These are phyloP conservation scores for Lachancea waltii DNA, from an alignment of 805 yeast species.

Conservation along the genomic window DNA sequence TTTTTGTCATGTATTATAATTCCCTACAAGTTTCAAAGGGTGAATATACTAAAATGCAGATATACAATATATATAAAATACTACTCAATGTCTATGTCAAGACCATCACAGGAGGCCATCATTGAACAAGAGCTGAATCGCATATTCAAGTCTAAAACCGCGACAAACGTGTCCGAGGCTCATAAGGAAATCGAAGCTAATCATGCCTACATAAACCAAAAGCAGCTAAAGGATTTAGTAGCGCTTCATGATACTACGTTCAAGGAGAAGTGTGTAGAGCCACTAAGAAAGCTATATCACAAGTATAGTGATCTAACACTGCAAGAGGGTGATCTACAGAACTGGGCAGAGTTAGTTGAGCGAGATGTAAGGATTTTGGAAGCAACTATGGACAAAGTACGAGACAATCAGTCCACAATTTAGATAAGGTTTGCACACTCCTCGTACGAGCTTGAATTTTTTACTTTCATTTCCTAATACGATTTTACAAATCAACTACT, in stretches of 20 bases:
- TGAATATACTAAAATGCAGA: background rate
- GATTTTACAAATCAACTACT: too few species aligned
- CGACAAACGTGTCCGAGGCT: slow-evolving; percentile 16
- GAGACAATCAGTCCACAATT: slow-evolving; percentile 23
- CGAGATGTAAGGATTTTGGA: slow-evolving; percentile 69
- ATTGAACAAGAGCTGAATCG: slow-evolving; percentile 9
- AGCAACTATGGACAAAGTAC: slow-evolving; percentile 38
- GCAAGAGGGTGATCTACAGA: slow-evolving; percentile 40
- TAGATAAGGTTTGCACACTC: too few species aligned
- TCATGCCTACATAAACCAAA: slow-evolving; percentile 21
- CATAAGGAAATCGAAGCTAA: slow-evolving; percentile 26
- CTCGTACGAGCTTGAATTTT: background rate
- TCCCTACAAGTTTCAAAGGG: background rate
- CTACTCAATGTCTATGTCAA: background rate
- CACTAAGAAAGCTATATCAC: slow-evolving; percentile 17
- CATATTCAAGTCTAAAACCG: slow-evolving; percentile 13
- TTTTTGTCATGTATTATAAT: background rate
- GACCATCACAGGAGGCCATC: slow-evolving; percentile 1
- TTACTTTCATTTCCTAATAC: too few species aligned
- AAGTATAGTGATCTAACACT: slow-evolving; percentile 14
- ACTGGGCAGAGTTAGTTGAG: slow-evolving; percentile 62
- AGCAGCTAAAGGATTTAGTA: slow-evolving; percentile 24
- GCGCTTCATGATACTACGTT: slow-evolving; percentile 26
- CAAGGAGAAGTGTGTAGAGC: slow-evolving; percentile 21
- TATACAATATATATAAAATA: background rate